Base-by-base conservation (phyloP, 139 green algal genomes). In the Ulvella scutata region DNA sequence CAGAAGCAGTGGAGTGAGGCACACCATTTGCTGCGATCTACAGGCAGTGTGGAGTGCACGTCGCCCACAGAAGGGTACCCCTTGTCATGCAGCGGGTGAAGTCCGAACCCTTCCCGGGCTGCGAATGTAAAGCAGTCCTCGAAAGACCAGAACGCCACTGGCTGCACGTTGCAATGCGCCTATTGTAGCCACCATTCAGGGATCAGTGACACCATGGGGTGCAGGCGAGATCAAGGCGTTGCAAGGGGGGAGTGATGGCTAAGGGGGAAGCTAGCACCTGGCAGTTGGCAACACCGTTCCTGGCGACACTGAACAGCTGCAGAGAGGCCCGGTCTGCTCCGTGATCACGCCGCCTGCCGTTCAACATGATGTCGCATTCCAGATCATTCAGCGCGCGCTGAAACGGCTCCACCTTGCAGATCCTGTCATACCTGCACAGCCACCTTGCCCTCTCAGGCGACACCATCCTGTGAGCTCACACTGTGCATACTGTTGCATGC, bases 321-420 rank as follows among this genome's bases (percentile, higher is more conserved):
- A 84, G 43, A 21, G 77, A 62, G 2, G 85, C 83, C 3, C 85
- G 75, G 75, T 89, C 85, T 37, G 77, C 76, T 35, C 85, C 85
- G 51, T 89, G 85, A 39, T 86, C 81, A 6, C 83, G 67, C 7
- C 80, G 43, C 29, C 85, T 72, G 2, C 85, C 85, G 44, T 89
- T 89, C 73, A 89, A 85, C 83, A 89, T 88, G 37, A 80, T 77
- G 51, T 88, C 81, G 26, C 62, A 67, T n/a, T 75, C 73, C 51
- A 72, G 62, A 4, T 75, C 59, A 33, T 78, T 77, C 23, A 89
- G 62, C 3, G 77, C 77, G n/a, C 85, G 74, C 37, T 80, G 72
- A 76, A 89, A 89, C 0, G 85, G 85, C 79, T 89, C 85, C 61
- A 89, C 83, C 79, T 89, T 89, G 83, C 85, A 89, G 26, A 89